These are phyloP conservation scores for Byssoonygena ceratinophila DNA, from an alignment of 2,329 filamentous ascomycete genomes.

Conservation along the genomic window DNA sequence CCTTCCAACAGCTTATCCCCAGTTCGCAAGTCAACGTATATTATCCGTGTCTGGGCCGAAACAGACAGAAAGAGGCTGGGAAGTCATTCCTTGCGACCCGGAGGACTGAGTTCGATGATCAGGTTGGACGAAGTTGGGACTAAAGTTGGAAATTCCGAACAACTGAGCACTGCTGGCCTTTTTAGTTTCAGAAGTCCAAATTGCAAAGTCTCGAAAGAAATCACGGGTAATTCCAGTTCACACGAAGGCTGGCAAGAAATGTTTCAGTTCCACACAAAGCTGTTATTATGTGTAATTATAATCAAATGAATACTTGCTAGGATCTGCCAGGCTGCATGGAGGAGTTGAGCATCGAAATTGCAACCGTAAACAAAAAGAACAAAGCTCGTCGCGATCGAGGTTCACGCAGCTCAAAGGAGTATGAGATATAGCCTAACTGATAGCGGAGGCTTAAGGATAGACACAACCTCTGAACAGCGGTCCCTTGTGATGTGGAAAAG, in stretches of 20 bases:
- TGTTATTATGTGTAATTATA: slow-evolving; percentile 3
- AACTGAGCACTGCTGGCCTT: slow-evolving; percentile 2
- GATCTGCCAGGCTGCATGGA: slow-evolving; percentile 4
- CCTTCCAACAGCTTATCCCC: neutral
- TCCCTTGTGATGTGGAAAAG: neutral
- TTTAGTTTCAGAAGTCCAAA: slow-evolving; percentile 4
- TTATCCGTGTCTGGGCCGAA: slow-evolving; percentile 5
- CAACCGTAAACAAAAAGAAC: neutral
- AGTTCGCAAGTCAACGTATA: slow-evolving; percentile 5
- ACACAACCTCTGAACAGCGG: neutral
- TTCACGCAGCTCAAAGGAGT: neutral
- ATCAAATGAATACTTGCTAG: slow-evolving; percentile 3
- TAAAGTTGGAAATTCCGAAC: neutral
- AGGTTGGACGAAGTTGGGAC: neutral
- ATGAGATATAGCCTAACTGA: neutral
- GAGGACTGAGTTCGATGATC: neutral
- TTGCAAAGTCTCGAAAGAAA: slow-evolving; percentile 3
- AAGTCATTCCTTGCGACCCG: slow-evolving; percentile 12
- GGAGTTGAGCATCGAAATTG: slow-evolving; percentile 3
- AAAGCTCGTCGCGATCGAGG: neutral
- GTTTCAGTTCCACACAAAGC: slow-evolving; percentile 12
- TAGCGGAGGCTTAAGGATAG: neutral
- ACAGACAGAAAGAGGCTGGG: slow-evolving; percentile 9
- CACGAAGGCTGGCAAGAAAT: slow-evolving; percentile 5
- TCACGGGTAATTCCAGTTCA: slow-evolving; percentile 6